A percentile compares a stretch with the other conserved stretches of the same genome.
Evolutionary conservation across 1,284 basidiomycete genomes (phyloP).

Genomic region (Fomitopsis pinicola): DNA sequence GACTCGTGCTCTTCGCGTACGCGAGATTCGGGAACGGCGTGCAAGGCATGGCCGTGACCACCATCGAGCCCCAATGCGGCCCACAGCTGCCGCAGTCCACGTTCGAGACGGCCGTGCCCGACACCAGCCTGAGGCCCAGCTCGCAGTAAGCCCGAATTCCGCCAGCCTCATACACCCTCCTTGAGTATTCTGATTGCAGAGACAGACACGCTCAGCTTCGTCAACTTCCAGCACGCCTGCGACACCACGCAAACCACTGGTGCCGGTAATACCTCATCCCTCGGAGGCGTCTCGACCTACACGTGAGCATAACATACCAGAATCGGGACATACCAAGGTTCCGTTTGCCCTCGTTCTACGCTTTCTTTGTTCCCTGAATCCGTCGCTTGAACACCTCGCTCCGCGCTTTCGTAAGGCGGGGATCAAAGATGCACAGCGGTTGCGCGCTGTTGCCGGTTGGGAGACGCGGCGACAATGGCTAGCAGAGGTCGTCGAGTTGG

Average conservation of each 20-base stretch:
- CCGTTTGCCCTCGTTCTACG: background rate
- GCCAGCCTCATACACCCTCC: too few relatives aligned
- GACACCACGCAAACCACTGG: background rate
- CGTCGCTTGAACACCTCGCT: background rate
- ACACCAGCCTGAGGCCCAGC: too few relatives aligned
- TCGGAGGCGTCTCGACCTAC: background rate
- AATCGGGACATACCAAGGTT: background rate
- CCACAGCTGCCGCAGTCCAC: background rate
- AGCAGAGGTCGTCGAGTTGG: background rate
- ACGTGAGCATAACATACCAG: too few relatives aligned
- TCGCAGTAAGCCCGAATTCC: too few relatives aligned
- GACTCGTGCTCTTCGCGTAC: too few relatives aligned
- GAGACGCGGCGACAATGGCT: background rate
- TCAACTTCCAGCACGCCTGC: too few relatives aligned
- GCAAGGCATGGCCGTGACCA: background rate
- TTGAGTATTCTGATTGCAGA: too few relatives aligned
- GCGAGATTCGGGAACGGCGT: background rate
- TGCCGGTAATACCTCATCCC: background rate
- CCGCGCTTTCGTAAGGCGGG: background rate
- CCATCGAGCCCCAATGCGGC: background rate
- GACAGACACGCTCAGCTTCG: too few relatives aligned
- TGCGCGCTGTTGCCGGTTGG: background rate
- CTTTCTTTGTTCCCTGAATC: background rate
- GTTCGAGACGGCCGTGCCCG: background rate
- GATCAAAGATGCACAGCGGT: background rate